A percentile compares a stretch with the other conserved stretches of the same genome.
These are phyloP conservation scores for Ceratobasidium theobromae DNA, from an alignment of 1,284 basidiomycete species.

Conservation along the genomic window DNA sequence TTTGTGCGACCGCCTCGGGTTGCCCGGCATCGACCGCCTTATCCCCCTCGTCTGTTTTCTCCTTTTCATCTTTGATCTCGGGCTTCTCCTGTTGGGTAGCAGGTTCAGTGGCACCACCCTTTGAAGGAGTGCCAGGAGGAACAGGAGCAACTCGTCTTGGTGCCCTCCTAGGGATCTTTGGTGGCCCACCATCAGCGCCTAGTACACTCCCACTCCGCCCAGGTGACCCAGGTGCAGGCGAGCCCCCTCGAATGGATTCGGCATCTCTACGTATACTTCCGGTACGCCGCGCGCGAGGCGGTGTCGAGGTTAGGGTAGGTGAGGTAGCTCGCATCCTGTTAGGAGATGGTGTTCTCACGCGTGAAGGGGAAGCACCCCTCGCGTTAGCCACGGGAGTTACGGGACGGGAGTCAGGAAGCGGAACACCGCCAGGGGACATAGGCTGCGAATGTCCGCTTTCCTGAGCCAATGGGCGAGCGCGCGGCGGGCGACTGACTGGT, in stretches of 20 bases:
- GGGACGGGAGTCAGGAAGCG: slow-evolving; percentile 22
- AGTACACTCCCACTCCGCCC: no score
- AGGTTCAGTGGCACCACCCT: neutral
- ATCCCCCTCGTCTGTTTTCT: slow-evolving; percentile 12
- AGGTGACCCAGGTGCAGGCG: neutral
- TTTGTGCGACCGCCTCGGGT: slow-evolving; percentile 19
- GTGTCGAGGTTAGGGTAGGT: slow-evolving; percentile 45
- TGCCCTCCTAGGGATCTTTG: slow-evolving; percentile 22
- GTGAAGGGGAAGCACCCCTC: slow-evolving; percentile 1
- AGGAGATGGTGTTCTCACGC: neutral
- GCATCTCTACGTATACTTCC: slow-evolving; percentile 41
- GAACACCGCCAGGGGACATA: slow-evolving; percentile 9
- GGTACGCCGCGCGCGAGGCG: slow-evolving; percentile 59
- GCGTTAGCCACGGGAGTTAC: neutral
- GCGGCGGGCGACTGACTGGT: slow-evolving; percentile 5
- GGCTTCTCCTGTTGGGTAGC: no score
- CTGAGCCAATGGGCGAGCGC: slow-evolving; percentile 1
- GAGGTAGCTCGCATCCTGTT: neutral
- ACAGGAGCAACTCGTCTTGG: slow-evolving; percentile 40
- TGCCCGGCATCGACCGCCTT: slow-evolving; percentile 23
- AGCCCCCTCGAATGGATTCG: slow-evolving; percentile 1
- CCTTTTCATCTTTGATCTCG: slow-evolving; percentile 29
- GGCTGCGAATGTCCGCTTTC: neutral
- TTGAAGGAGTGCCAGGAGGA: slow-evolving; percentile 35
- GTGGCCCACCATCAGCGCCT: slow-evolving; percentile 15